Percentiles rank a stretch among this genome's conserved stretches.
Evolutionary conservation across 768 basidiomycete species (phyloP).

Genomic region (Pulveroboletus sp.): DNA sequence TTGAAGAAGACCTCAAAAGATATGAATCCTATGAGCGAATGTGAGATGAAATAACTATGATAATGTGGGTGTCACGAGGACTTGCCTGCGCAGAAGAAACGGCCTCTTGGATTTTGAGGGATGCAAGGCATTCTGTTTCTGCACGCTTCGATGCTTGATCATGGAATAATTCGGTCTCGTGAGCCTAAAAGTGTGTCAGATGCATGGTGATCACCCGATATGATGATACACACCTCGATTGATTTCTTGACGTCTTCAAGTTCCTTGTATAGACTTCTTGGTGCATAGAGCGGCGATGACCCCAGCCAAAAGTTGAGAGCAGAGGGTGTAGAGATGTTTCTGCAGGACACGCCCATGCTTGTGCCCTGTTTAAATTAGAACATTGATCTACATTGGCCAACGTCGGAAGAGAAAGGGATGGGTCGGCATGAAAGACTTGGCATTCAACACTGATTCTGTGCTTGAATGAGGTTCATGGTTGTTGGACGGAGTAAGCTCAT

Average conservation of each 20-base stretch:
- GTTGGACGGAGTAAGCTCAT: too few species aligned
- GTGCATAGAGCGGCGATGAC: too few species aligned
- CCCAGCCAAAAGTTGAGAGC: too few species aligned
- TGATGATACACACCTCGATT: slow-evolving; percentile 69
- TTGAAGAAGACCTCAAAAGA: slow-evolving; percentile 42
- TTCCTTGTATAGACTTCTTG: too few species aligned
- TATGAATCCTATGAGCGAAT: slow-evolving; percentile 40
- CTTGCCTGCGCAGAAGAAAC: slow-evolving; percentile 60
- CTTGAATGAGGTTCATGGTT: too few species aligned
- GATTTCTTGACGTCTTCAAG: slow-evolving; percentile 80
- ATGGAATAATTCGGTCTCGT: slow-evolving; percentile 62
- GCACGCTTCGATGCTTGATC: slow-evolving; percentile 53
- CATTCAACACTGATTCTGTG: too few species aligned
- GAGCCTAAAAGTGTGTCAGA: slow-evolving; percentile 37
- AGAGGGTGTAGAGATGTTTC: too few species aligned
- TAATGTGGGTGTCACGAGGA: background rate
- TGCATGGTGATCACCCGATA: background rate
- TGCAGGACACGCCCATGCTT: too few species aligned
- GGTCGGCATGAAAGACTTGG: too few species aligned
- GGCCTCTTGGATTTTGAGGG: slow-evolving; percentile 52
- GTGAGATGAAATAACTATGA: background rate
- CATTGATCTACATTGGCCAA: too few species aligned
- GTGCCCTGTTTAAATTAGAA: too few species aligned
- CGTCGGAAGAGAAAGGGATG: too few species aligned
- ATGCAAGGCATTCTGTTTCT: slow-evolving; percentile 56